These are phyloP conservation scores for Penicillium sp. DNA, from an alignment of 2,329 filamentous ascomycete genomes.

Conservation along the genomic window DNA sequence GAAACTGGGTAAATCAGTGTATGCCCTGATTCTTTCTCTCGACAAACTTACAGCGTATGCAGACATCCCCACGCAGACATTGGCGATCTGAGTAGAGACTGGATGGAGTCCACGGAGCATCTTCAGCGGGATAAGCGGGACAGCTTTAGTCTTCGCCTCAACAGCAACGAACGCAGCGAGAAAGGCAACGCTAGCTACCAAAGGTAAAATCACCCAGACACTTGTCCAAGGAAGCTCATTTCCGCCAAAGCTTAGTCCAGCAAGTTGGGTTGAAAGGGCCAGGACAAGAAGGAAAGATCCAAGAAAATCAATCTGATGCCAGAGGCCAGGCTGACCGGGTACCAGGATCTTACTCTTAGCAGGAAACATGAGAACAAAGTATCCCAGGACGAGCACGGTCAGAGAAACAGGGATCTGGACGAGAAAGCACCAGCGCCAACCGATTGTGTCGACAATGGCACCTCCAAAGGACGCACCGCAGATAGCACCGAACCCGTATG, in stretches of 20 bases:
- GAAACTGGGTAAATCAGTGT: slow-evolving; percentile 31
- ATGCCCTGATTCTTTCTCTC: background rate
- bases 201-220: slow-evolving; percentile 41
- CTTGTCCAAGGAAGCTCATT: slow-evolving; percentile 49
- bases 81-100: slow-evolving; percentile 57
- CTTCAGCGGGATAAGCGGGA: slow-evolving; percentile 47
- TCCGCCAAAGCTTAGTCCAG: slow-evolving; percentile 46
- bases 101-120: slow-evolving; percentile 59
- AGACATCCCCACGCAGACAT: slow-evolving; percentile 61
- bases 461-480: slow-evolving; percentile 52
- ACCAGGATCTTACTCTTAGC: slow-evolving; percentile 4
- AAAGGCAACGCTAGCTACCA: slow-evolving; percentile 40
- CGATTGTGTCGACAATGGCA: slow-evolving; percentile 45
- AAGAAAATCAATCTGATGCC: slow-evolving; percentile 59
- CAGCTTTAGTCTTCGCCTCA: slow-evolving; percentile 43
- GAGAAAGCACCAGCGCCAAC: slow-evolving; percentile 56
- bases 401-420: slow-evolving; percentile 62
- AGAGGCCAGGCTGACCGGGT: slow-evolving; percentile 33
- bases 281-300: slow-evolving; percentile 59
- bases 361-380: slow-evolving; percentile 54
- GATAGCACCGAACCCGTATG: slow-evolving; percentile 63
- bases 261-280: slow-evolving; percentile 58
- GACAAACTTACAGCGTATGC: slow-evolving; percentile 58
- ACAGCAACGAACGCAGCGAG: slow-evolving; percentile 40
- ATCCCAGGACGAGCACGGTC: slow-evolving; percentile 56